A percentile compares a stretch with the other conserved stretches of the same genome.
phyloP scores from a whole-genome alignment of 345 rosid species.

The Theobroma cacao region DNA sequence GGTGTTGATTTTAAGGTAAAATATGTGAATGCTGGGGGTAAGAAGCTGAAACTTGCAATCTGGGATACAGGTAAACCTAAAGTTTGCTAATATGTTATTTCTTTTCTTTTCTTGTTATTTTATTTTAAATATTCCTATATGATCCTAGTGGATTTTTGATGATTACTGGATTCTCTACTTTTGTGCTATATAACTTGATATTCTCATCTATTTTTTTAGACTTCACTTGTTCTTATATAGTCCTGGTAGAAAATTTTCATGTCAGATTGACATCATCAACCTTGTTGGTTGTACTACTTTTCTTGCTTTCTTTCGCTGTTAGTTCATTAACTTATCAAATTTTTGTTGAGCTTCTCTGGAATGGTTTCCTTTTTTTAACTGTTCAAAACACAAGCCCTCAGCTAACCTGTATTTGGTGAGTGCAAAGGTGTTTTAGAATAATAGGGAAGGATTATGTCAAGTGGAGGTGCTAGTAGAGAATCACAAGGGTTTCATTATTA shows the following conservation, averaged over 20 bases:
- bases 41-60: constrained; percentile 89
- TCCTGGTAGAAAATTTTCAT: background rate
- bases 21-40: constrained; percentile 67
- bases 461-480: background rate
- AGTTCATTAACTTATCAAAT: background rate
- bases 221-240: background rate
- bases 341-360: background rate
- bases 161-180: background rate
- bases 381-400: background rate
- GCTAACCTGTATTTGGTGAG: background rate
- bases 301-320: background rate
- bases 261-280: background rate
- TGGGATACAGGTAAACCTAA: constrained; percentile 79
- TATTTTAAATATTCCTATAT: background rate
- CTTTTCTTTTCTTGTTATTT: background rate
- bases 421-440: background rate
- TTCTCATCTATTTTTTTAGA: background rate
- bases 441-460: background rate
- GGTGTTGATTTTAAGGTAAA: constrained; percentile 97
- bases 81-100: background rate
- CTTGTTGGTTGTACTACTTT: background rate
- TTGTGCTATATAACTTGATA: background rate
- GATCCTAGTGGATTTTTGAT: background rate
- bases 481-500: background rate
- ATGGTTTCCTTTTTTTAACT: background rate